Evolutionary conservation across 2,329 filamentous ascomycete genomes (phyloP).

Genomic region (Cladophialophora psammophila): DNA sequence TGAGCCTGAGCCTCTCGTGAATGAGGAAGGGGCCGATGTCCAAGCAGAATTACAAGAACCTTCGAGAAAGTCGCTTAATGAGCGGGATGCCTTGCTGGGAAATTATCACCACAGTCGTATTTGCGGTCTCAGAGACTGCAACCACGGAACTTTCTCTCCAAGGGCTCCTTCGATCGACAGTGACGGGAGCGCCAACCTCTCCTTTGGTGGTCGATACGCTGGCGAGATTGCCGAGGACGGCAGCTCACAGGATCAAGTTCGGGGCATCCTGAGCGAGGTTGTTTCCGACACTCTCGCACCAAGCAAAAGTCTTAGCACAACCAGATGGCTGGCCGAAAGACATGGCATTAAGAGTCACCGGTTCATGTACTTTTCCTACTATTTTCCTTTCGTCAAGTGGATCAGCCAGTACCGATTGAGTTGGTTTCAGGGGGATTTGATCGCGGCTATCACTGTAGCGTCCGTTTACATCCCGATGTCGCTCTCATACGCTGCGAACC

Average conservation of each 20-base stretch:
- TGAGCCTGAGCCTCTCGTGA: constrained; percentile 30
- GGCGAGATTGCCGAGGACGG: constrained; percentile 36
- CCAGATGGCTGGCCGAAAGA: constrained; percentile 72
- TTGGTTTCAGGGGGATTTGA: constrained; percentile 83
- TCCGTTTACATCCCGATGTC: constrained; percentile 99
- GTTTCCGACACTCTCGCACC: constrained; percentile 54
- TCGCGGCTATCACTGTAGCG: constrained; percentile 93
- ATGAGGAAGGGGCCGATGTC: constrained; percentile 19
- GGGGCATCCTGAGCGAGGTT: constrained; percentile 52
- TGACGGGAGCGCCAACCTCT: constrained; percentile 44
- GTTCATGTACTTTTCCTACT: constrained; percentile 90
- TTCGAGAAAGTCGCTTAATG: constrained; percentile 41
- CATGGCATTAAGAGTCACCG: constrained; percentile 77
- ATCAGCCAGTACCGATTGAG: constrained; percentile 82
- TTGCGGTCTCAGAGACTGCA: constrained; percentile 59
- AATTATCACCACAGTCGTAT: constrained; percentile 49
- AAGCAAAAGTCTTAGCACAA: constrained; percentile 67
- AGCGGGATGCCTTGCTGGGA: constrained; percentile 49
- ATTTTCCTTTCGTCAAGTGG: constrained; percentile 91
- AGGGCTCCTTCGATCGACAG: constrained; percentile 62
- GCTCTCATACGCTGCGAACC: constrained; percentile 87
- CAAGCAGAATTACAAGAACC: constrained; percentile 35
- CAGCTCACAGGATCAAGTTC: constrained; percentile 41
- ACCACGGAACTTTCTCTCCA: constrained; percentile 80
- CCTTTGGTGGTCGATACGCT: constrained; percentile 39